Base-by-base conservation (phyloP, 1,139 yeast species). In the Hanseniaspora uvarum region DNA sequence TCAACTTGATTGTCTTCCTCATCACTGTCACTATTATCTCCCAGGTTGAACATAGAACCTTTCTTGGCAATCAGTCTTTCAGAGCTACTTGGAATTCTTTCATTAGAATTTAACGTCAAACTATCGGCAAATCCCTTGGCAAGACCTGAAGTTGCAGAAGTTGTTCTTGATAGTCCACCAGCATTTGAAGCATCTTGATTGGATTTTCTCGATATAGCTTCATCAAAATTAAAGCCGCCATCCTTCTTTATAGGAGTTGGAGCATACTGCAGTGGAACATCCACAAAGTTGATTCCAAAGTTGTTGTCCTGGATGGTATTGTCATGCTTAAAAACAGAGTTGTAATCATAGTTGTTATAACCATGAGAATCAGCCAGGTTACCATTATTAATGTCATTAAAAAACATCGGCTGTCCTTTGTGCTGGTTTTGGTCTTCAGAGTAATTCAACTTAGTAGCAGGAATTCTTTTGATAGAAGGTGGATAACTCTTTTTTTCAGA, bases 311-410 rank as follows among this genome's bases (percentile, higher is more conserved):
- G 67, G 49, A 62, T 60, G 56, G 59, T 64, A 6, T 74, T 62
- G 59, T 79, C 80, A 38, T 73, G 76, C 4, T 80, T 76, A 64
- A 84, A 86, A 21, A 87, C 96, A 1, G 92, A 77, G 64, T 86
- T 86, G 68, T 87, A 87, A 68, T 88, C 95, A 65, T 88, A 88
- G 65, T 86, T 84, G 65, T 84, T 88, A 64, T 81, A 82, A 49
- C 95, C 92, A 68, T 94, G 76, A 58, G 79, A 44, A 7, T 53
- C 47, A 23, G 11, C 12, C 11, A 31, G 12, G 36, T 54, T 41
- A 18, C 36, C 38, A 38, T 11, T 45, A 34, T 23, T 44, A 34
- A 61, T 60, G 5, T 68, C 67, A 23, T 12, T 18, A 12, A 4
- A 11, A 14, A 26, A 77, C 80, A 55, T 76, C 78, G 58, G 80